These are phyloP conservation scores for Hippophae rhamnoides DNA, from an alignment of 306 rosid species.

Conservation along the genomic window DNA sequence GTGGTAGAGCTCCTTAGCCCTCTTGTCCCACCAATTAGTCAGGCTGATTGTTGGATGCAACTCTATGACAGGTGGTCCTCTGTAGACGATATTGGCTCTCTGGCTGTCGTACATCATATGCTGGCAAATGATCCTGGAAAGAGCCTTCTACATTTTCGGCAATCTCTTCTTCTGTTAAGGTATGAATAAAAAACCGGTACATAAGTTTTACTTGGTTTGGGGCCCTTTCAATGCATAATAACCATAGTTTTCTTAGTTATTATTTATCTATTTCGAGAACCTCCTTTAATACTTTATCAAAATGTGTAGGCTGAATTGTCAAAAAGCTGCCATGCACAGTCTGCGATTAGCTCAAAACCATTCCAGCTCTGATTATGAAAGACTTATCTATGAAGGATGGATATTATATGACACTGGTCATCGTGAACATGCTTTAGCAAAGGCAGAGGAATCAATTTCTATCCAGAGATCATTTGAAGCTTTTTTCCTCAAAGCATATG, in stretches of 20 bases:
- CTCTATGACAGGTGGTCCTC: constrained; percentile 74
- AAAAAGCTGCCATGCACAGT: constrained; percentile 83
- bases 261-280: too few relatives aligned
- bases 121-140: constrained; percentile 74
- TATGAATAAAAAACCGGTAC: constrained; percentile 19
- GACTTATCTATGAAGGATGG: constrained; percentile 95
- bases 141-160: constrained; percentile 76
- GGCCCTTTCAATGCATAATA: too few relatives aligned
- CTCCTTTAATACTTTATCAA: background rate
- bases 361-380: constrained; percentile 67
- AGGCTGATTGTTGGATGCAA: constrained; percentile 93
- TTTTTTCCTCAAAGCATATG: constrained; percentile 84
- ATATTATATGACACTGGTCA: constrained; percentile 87
- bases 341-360: constrained; percentile 68
- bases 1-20: constrained; percentile 62
- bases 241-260: too few relatives aligned
- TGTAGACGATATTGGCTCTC: constrained; percentile 84
- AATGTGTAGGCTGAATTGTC: constrained; percentile 65
- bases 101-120: constrained; percentile 81
- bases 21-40: constrained; percentile 55
- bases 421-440: constrained; percentile 78
- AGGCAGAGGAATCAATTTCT: constrained; percentile 73
- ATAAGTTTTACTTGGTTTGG: background rate
- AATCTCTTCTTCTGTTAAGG: constrained; percentile 78
- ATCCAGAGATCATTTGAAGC: constrained; percentile 93